These are phyloP conservation scores for Priceomyces castillae DNA, from an alignment of 805 yeast genomes.

Conservation along the genomic window DNA sequence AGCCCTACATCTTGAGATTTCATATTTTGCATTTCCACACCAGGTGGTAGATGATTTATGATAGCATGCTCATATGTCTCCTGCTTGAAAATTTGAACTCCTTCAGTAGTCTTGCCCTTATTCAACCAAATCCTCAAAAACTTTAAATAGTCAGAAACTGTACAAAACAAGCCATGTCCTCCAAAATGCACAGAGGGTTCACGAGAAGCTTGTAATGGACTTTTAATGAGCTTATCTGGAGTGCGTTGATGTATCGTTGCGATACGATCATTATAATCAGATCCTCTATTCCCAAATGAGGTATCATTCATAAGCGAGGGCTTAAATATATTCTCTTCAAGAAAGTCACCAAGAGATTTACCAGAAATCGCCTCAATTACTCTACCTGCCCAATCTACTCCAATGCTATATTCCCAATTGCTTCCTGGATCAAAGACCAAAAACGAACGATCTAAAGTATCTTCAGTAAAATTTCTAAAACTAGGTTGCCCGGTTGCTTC, in stretches of 20 bases:
- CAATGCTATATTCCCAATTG: slow-evolving; percentile 32
- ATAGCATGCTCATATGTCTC: slow-evolving; percentile 32
- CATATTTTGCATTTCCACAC: no score
- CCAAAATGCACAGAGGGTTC: slow-evolving; percentile 31
- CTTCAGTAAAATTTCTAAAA: slow-evolving; percentile 6
- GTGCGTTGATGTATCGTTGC: no score
- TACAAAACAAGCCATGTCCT: slow-evolving; percentile 44
- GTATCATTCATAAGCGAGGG: slow-evolving; percentile 29
- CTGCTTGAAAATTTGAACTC: slow-evolving; percentile 26
- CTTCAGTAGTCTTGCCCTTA: slow-evolving; percentile 38
- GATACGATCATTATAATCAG: no score
- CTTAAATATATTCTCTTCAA: slow-evolving; percentile 22
- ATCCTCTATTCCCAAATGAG: no score
- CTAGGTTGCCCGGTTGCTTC: slow-evolving; percentile 6
- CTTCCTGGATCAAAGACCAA: slow-evolving; percentile 36
- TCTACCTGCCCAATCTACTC: slow-evolving; percentile 37
- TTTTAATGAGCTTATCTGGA: no score
- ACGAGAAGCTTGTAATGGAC: no score
- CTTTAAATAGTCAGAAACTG: slow-evolving; percentile 38
- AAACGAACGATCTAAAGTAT: slow-evolving; percentile 19
- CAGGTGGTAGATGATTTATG: slow-evolving; percentile 33
- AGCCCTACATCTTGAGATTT: no score
- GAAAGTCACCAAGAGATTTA: slow-evolving; percentile 22
- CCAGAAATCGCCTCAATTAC: slow-evolving; percentile 29
- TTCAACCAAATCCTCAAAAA: slow-evolving; percentile 40